phyloP scores from a whole-genome alignment of 768 basidiomycete species.

The Agrocybe praecox region DNA sequence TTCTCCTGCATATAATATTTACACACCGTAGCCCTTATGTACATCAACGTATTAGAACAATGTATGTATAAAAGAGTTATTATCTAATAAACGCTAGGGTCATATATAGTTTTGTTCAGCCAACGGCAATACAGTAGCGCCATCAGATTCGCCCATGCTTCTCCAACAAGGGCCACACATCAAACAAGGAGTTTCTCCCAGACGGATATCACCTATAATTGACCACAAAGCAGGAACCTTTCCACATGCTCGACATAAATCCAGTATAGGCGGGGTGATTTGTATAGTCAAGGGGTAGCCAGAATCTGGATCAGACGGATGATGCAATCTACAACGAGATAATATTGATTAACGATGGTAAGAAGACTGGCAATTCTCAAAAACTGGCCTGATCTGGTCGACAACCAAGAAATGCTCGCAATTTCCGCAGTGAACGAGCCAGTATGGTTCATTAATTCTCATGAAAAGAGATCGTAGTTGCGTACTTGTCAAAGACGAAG shows the following conservation, averaged over 20 bases:
- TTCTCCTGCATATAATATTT: too few species aligned
- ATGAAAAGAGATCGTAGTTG: conserved; percentile 56
- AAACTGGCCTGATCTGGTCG: conserved; percentile 67
- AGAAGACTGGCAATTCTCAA: neutral
- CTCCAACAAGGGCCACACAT: conserved; percentile 78
- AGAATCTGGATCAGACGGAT: conserved; percentile 53
- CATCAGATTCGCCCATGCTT: conserved; percentile 59
- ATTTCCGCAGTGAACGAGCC: conserved; percentile 78
- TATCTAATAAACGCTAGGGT: neutral
- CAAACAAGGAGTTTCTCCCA: conserved; percentile 79
- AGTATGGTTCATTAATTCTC: conserved; percentile 76
- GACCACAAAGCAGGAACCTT: conserved; percentile 73
- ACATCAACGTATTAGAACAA: too few species aligned
- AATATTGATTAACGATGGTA: neutral
- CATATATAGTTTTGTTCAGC: conserved; percentile 29
- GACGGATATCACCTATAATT: conserved; percentile 68
- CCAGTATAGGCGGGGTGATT: conserved; percentile 59
- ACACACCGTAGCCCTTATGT: too few species aligned
- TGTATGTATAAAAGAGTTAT: too few species aligned
- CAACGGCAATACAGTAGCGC: conserved; percentile 55
- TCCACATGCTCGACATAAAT: conserved; percentile 68
- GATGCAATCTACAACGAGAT: conserved; percentile 48
- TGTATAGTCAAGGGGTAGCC: conserved; percentile 74
- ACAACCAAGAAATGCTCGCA: conserved; percentile 82
- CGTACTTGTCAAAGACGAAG: conserved; percentile 48